These are phyloP conservation scores for Primulina eburnea DNA, from an alignment of 257 asterid species.

Conservation along the genomic window DNA sequence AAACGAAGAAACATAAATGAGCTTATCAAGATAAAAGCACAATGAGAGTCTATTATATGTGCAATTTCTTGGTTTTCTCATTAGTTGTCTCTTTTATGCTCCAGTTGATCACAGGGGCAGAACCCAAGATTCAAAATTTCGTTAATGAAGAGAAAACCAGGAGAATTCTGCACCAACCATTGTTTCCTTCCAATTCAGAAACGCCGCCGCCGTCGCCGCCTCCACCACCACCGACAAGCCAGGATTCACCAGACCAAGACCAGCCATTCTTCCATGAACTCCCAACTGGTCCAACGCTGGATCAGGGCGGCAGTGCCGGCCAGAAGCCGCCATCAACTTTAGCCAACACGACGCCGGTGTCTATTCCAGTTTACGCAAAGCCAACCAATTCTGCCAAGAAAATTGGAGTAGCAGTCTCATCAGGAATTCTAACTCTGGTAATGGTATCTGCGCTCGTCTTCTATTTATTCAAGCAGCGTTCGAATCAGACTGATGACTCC, in stretches of 20 bases:
- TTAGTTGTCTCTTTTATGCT: neutral
- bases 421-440: constrained; percentile 57
- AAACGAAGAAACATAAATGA: neutral
- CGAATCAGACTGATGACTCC: constrained; percentile 42
- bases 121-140: neutral
- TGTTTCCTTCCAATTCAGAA: neutral
- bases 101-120: neutral
- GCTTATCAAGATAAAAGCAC: neutral
- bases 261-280: constrained; percentile 90
- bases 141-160: neutral
- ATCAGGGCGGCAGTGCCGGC: constrained; percentile 25
- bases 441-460: constrained; percentile 59
- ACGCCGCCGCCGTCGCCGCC: constrained; percentile 31
- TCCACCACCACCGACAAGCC: constrained; percentile 28
- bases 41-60: neutral
- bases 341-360: constrained; percentile 33
- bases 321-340: constrained; percentile 49
- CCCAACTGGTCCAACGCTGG: constrained; percentile 49
- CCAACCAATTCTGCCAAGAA: constrained; percentile 48
- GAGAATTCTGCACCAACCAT: neutral
- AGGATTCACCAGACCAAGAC: constrained; percentile 52
- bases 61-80: neutral
- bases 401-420: constrained; percentile 57
- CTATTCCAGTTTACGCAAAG: constrained; percentile 37
- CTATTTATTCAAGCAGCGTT: constrained; percentile 51